Conservation (phyloP, 2,329 filamentous ascomycete species). For the Akanthomyces dipterigenus region DNA sequence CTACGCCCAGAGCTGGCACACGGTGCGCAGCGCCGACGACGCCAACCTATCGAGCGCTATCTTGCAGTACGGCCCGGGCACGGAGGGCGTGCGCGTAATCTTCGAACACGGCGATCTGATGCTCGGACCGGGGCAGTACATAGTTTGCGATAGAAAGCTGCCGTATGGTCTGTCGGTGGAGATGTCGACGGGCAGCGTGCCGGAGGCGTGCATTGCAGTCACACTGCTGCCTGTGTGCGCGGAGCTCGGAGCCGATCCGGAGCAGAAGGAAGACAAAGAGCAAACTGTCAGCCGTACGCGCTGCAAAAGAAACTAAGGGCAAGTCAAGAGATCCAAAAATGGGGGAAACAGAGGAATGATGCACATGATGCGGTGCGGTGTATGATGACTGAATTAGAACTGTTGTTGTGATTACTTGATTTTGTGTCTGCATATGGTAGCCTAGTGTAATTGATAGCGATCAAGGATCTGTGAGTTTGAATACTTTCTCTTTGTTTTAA, state of each 20-base stretch:
- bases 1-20: not conserved
- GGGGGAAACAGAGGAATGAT: not conserved
- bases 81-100: constrained; percentile 1
- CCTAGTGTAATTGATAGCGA: too few relatives aligned
- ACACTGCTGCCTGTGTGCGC: constrained; percentile 4
- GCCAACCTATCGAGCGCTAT: not conserved
- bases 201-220: not conserved
- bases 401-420: too few relatives aligned
- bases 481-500: too few relatives aligned
- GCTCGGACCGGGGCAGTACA: constrained; percentile 6
- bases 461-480: too few relatives aligned
- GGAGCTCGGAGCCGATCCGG: not conserved
- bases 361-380: not conserved
- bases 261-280: not conserved
- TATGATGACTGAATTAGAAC: not conserved
- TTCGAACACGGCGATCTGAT: not conserved
- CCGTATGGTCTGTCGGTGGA: constrained; percentile 3
- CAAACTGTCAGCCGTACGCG: not conserved
- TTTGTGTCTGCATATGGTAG: too few relatives aligned
- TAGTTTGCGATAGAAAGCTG: constrained; percentile 1
- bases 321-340: not conserved
- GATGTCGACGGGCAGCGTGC: not conserved
- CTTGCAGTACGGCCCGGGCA: constrained; percentile 1
- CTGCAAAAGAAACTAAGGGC: not conserved
- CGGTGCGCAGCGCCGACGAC: not conserved